Conservation (phyloP, 148 eudicot species). For the Persicaria tinctoria region DNA sequence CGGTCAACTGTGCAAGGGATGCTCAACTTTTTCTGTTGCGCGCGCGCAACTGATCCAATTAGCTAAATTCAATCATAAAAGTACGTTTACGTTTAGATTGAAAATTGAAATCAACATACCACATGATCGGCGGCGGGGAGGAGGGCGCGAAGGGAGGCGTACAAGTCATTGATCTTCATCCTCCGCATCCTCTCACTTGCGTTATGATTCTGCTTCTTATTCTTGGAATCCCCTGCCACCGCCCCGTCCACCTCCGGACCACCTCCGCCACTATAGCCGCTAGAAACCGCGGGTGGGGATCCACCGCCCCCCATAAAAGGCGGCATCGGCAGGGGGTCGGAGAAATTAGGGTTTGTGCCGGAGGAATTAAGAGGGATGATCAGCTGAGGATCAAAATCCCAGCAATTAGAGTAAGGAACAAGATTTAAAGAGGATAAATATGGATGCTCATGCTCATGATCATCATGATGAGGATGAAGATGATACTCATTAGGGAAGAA, state of each 20-base stretch:
- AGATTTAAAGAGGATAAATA: not conserved
- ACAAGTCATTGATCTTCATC: constrained; percentile 28
- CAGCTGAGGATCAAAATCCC: not conserved
- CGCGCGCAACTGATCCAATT: too few species aligned
- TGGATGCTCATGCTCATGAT: not conserved
- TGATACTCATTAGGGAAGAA: not conserved
- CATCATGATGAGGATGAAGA: not conserved
- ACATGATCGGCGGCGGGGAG: not conserved
- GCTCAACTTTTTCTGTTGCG: constrained; percentile 60
- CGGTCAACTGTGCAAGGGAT: constrained; percentile 56
- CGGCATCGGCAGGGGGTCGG: not conserved
- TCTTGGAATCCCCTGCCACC: not conserved
- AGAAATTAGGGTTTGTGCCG: not conserved
- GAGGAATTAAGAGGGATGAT: not conserved
- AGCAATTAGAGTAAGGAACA: not conserved
- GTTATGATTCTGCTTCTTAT: constrained; percentile 28
- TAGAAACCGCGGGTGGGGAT: not conserved
- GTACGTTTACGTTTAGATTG: too few species aligned
- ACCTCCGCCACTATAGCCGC: not conserved
- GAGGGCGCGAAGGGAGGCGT: constrained; percentile 30
- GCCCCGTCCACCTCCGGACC: not conserved
- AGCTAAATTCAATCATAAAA: too few species aligned
- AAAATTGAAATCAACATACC: not conserved
- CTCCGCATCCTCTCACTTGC: constrained; percentile 36
- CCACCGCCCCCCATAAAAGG: not conserved